Evolutionary conservation across 371 early-diverging fungal species (phyloP).

Genomic region (Mucor plumbeus): DNA sequence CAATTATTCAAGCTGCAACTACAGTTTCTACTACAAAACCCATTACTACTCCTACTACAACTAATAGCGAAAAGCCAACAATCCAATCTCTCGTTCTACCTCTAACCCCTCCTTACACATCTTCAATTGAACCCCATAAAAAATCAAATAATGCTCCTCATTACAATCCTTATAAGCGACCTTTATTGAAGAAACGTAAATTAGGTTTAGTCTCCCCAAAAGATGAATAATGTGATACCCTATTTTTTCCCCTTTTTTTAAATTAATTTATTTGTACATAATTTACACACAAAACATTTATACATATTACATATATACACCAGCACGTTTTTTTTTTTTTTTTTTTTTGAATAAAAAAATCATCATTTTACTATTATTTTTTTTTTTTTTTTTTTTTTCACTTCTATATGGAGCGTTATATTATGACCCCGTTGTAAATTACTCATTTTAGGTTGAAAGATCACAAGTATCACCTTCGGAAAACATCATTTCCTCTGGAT

Average conservation of each 20-base stretch:
- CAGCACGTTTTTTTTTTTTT: not conserved
- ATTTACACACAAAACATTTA: not conserved
- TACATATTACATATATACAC: not conserved
- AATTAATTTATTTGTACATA: conserved; percentile 5
- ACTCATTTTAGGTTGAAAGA: not conserved
- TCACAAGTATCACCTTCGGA: conserved; percentile 3
- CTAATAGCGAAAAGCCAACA: not conserved
- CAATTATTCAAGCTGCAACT: not conserved
- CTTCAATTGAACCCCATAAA: not conserved
- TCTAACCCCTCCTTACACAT: conserved; percentile 19
- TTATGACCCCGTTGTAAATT: conserved; percentile 3
- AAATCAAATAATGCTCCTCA: not conserved
- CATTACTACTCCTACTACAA: not conserved
- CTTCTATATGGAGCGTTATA: not conserved
- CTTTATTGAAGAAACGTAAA: conserved; percentile 5
- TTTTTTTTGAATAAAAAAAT: not conserved
- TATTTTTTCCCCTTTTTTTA: not conserved
- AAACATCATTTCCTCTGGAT: not conserved
- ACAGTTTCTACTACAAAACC: not conserved
- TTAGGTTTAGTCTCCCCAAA: conserved; percentile 18
- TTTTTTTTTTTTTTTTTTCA: not conserved
- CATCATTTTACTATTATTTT: not conserved
- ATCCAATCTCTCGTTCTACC: not conserved
- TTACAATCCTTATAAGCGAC: conserved; percentile 7
- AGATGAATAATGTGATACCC: conserved; percentile 4